phyloP scores from a whole-genome alignment of 345 rosid genomes.

The Clarkia xantiana region DNA sequence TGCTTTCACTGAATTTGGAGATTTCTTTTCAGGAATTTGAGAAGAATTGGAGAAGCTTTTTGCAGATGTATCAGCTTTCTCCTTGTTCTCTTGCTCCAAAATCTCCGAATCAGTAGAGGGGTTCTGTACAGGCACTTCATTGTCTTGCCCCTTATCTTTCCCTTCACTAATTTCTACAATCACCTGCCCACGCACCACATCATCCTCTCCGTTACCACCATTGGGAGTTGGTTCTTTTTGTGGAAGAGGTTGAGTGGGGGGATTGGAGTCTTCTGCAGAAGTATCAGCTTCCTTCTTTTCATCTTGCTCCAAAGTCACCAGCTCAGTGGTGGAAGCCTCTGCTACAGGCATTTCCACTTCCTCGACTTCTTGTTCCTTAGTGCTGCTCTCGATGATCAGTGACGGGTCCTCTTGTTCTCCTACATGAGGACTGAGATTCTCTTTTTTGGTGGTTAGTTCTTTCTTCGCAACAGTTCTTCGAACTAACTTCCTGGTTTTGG shows the following conservation, averaged over 20 bases:
- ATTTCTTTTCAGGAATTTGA: slow-evolving; percentile 20
- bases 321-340: not conserved
- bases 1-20: slow-evolving; percentile 19
- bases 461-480: too few species aligned
- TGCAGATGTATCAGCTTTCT: slow-evolving; percentile 15
- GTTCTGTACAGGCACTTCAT: not conserved
- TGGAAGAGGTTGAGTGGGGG: slow-evolving; percentile 18
- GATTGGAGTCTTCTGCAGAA: slow-evolving; percentile 14
- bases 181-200: too few species aligned
- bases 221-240: not conserved
- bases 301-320: slow-evolving; percentile 2
- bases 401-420: too few species aligned
- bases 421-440: too few species aligned
- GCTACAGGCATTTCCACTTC: not conserved
- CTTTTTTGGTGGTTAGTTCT: too few species aligned
- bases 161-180: slow-evolving; percentile 2
- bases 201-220: not conserved
- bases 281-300: slow-evolving; percentile 15
- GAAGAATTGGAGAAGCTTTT: slow-evolving; percentile 19
- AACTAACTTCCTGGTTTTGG: not conserved
- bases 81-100: slow-evolving; percentile 5
- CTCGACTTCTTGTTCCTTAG: not conserved
- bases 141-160: slow-evolving; percentile 6
- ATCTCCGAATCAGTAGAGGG: not conserved
- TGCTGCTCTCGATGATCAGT: too few species aligned